Evolutionary conservation across 75 land plant genomes (phyloP), one percentile per base, ranked within the genome.

Genomic region (Cupressus sempervirens): DNA sequence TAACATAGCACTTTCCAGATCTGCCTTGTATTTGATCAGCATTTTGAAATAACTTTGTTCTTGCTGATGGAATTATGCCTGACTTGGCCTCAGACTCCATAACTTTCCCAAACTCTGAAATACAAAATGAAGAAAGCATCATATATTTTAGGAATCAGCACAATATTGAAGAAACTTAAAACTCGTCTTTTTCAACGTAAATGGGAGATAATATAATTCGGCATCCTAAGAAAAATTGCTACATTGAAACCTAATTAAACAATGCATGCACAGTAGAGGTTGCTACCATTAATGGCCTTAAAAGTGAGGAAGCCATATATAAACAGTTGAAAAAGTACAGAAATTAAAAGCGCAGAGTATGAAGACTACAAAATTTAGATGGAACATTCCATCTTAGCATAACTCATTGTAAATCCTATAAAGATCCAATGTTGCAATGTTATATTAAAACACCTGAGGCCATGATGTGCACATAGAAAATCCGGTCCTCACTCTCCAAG

Each of bases 1-100:
- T 92, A 65, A 95, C 92, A 11, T 83, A 16, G 3, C 86, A 80
- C 84, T 87, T 93, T 0, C 87, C 89, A 16, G 70, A 53, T 34
- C 84, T 87, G 52, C 41, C 82, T 86, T 81, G 76, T 40, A 86
- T 26, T 41, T 40, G 50, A 8, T 77, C 46, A 23, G 38, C 81
- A 26, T 77, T n/a, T 2, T 43, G 48, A 30, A 48, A 77, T 77
- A 43, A 77, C 23, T 41, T 23, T 26, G n/a, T 41, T 77, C 81
- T 77, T 23, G n/a, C 50, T 10, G 81, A 77, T 23, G 81, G 48
- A 41, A 48, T 40, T 76, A 38, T 18, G 5, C 80, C 43, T 38
- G 8, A 76, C 18, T 76, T 36, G 6, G 20, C 20, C 40, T 40
- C 43, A 32, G 80, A 2, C 43, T 76, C 43, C 5, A 76, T 14